Conservation (phyloP, 2,329 filamentous ascomycete genomes). For the Aspergillus tanneri region DNA sequence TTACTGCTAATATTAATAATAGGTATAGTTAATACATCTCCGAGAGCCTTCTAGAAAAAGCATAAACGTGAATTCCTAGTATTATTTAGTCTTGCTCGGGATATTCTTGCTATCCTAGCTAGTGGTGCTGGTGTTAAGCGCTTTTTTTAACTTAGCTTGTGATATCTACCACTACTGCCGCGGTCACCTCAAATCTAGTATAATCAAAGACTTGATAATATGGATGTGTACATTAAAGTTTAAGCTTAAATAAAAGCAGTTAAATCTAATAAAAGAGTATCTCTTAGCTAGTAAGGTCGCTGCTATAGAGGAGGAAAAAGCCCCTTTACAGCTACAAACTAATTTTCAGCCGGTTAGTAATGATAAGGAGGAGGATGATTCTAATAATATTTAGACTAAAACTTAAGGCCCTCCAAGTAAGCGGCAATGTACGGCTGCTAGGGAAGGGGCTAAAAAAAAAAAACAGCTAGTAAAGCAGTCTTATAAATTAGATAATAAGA, state of each 20-base stretch:
- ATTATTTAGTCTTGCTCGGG: not conserved
- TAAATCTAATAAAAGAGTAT: not conserved
- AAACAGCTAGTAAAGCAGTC: too few relatives aligned
- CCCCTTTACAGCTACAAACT: not conserved
- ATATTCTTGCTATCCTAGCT: conserved; percentile 4
- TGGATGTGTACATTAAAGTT: too few relatives aligned
- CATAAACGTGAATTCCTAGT: conserved; percentile 21
- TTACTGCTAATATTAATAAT: conserved; percentile 1
- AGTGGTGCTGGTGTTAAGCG: not conserved
- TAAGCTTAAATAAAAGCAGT: too few relatives aligned
- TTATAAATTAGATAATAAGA: too few relatives aligned
- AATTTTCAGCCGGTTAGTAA: not conserved
- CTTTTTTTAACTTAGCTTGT: not conserved
- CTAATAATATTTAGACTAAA: not conserved
- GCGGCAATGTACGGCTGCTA: too few relatives aligned
- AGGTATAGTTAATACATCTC: conserved; percentile 29
- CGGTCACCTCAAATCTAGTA: not conserved
- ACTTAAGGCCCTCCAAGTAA: too few relatives aligned
- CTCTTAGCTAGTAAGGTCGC: not conserved
- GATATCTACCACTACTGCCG: not conserved
- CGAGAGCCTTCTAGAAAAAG: conserved; percentile 18
- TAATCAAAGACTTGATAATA: not conserved
- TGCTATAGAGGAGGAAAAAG: not conserved
- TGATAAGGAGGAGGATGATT: not conserved
- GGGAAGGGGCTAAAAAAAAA: too few relatives aligned